Evolutionary conservation across 2,329 filamentous ascomycete genomes (phyloP), one percentile per base, ranked within the genome.

Genomic region (Fusarium camptoceras): DNA sequence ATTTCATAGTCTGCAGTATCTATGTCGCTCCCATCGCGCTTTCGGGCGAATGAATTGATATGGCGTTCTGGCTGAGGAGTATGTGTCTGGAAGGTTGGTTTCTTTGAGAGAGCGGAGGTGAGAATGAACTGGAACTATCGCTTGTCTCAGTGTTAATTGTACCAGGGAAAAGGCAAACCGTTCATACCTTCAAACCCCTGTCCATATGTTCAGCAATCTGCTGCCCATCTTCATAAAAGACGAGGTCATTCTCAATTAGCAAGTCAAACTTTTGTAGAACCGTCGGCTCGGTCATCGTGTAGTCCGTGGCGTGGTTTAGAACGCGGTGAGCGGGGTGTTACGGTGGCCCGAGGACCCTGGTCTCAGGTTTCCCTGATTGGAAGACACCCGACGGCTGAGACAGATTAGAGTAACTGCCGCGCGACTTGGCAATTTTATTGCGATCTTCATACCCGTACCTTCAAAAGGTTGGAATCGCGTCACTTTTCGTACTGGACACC

Each of bases 1-100:
- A 62, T 60, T 11, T 62, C 59, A 6, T 43, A 51, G 2, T 39
- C 55, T 2, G 28, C 8, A 7, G 37, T 60, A 2, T 14, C 37
- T 8, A 62, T 53, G 4, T 62, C 59, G n/a, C 59, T 44, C 10
- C 55, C 55, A 8, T 24, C 28, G 5, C 28, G 22, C 0, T 22
- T 31, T 11, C 10, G 8, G 4, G 6, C 11, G 2, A 3, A 2
- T 4, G 1, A 0, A 0, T 15, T 16, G 1, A 5, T 8, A 2
- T 5, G 2, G 1, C 9, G 2, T 1, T 5, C 10, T 2, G 4
- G 3, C 0, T 7, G 16, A 3, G 24, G 6, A 16, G 16, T 18
- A 27, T 16, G 12, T 10, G 24, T 22, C 11, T 59, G 8, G 1
- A 61, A 20, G 5, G 55, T 43, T 1, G 55, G 58, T 3, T 61